These are phyloP conservation scores for Hordeum pubiflorum DNA, from an alignment of 202 grass and related monocot genomes.

Conservation along the genomic window DNA sequence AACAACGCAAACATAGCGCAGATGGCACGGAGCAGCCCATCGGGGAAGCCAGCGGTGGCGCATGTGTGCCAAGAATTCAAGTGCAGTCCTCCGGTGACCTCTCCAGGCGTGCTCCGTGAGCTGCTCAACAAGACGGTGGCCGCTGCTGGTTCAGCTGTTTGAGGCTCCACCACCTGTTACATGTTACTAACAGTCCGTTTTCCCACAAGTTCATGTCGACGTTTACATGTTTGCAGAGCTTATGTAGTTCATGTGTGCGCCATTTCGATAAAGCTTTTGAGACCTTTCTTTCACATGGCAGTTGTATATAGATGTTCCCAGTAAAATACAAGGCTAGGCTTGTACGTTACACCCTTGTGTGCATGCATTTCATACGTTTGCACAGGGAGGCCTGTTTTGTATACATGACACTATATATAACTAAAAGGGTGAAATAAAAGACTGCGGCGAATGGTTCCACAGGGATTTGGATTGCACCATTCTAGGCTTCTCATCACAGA, in stretches of 20 bases:
- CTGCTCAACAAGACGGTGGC: conserved; percentile 48
- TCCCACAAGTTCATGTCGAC: not conserved
- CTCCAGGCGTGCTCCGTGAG: conserved; percentile 33
- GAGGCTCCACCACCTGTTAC: not conserved
- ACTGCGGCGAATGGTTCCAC: not conserved
- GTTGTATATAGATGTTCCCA: not conserved
- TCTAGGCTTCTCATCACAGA: not conserved
- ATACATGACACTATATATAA: not conserved
- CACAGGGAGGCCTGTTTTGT: not conserved
- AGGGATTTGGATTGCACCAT: not conserved
- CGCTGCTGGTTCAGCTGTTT: conserved; percentile 11
- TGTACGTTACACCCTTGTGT: not conserved
- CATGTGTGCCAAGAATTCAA: conserved; percentile 64
- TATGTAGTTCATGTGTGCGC: not conserved
- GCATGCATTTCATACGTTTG: not conserved
- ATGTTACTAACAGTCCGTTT: not conserved
- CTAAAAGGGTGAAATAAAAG: not conserved
- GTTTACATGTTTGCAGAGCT: not conserved
- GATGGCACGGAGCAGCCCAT: conserved; percentile 48
- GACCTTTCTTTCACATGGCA: not conserved
- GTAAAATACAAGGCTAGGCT: not conserved
- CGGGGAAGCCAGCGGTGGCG: conserved; percentile 12
- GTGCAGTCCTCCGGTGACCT: conserved; percentile 66
- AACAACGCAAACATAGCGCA: conserved; percentile 46
- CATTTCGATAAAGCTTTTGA: not conserved